Conservation (phyloP, 768 basidiomycete species). For the Leccinum rimulosum region DNA sequence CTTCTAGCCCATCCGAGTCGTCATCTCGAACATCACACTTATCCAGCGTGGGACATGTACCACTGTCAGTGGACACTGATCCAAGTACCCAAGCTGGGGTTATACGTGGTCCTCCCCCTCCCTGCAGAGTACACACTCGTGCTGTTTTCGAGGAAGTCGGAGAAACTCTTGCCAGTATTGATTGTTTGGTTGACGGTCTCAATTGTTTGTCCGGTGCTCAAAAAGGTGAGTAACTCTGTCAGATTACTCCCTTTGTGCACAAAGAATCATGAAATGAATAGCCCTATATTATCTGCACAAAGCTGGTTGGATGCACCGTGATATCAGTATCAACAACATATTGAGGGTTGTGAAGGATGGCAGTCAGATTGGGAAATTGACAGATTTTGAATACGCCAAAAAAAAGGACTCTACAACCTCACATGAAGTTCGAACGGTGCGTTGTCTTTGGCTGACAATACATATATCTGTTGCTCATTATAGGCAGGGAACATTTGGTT, state of each 20-base stretch:
- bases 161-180: neutral
- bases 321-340: constrained; percentile 6
- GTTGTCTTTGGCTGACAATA: neutral
- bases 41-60: too few relatives aligned
- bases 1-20: too few relatives aligned
- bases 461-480: too few relatives aligned
- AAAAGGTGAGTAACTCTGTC: neutral
- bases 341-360: neutral
- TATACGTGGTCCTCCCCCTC: too few relatives aligned
- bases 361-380: constrained; percentile 2
- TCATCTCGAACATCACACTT: too few relatives aligned
- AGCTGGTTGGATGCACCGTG: constrained; percentile 6
- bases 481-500: too few relatives aligned
- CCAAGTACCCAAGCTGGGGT: too few relatives aligned
- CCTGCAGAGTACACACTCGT: neutral
- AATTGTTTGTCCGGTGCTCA: neutral
- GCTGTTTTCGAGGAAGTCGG: neutral
- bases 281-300: constrained; percentile 4
- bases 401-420: neutral
- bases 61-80: too few relatives aligned
- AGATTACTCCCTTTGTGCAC: neutral
- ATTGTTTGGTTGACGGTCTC: neutral
- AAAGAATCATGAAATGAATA: neutral
- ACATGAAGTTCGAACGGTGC: constrained; percentile 9
- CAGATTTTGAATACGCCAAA: constrained; percentile 13